These are phyloP conservation scores for Phytopythium vexans DNA, from an alignment of 352 stramenopile genomes.

Conservation along the genomic window DNA sequence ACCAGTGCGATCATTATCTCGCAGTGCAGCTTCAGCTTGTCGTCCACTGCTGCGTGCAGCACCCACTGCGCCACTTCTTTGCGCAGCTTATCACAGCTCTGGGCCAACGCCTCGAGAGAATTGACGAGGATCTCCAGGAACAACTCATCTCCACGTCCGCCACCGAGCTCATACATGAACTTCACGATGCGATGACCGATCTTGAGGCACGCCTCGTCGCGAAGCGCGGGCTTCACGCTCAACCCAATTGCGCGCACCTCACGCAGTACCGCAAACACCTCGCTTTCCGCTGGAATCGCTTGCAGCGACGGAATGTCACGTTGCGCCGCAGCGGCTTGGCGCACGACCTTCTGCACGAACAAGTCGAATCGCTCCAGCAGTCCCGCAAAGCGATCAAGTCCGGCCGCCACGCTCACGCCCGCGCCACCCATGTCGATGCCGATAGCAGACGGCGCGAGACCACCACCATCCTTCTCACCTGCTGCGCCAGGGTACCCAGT, in stretches of 20 bases:
- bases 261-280: constrained; percentile 79
- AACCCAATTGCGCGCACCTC: constrained; percentile 73
- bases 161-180: constrained; percentile 93
- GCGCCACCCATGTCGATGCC: constrained; percentile 19
- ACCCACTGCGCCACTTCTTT: constrained; percentile 95
- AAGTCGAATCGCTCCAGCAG: constrained; percentile 86
- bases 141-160: constrained; percentile 87
- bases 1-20: constrained; percentile 95
- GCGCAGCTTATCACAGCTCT: constrained; percentile 91
- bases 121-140: constrained; percentile 94
- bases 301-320: constrained; percentile 74
- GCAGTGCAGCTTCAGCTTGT: constrained; percentile 95
- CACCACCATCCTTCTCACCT: constrained; percentile 1
- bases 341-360: constrained; percentile 85
- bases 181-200: constrained; percentile 97
- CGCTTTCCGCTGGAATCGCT: constrained; percentile 68
- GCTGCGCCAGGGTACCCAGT: constrained; percentile 21
- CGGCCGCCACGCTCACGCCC: constrained; percentile 66
- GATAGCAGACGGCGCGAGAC: constrained; percentile 35
- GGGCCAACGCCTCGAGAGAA: constrained; percentile 92
- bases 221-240: constrained; percentile 69
- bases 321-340: constrained; percentile 66
- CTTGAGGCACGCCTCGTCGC: constrained; percentile 92
- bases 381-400: constrained; percentile 78
- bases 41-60: constrained; percentile 91